Evolutionary conservation across 805 yeast species (phyloP).

Genomic region (Candida koratica): DNA sequence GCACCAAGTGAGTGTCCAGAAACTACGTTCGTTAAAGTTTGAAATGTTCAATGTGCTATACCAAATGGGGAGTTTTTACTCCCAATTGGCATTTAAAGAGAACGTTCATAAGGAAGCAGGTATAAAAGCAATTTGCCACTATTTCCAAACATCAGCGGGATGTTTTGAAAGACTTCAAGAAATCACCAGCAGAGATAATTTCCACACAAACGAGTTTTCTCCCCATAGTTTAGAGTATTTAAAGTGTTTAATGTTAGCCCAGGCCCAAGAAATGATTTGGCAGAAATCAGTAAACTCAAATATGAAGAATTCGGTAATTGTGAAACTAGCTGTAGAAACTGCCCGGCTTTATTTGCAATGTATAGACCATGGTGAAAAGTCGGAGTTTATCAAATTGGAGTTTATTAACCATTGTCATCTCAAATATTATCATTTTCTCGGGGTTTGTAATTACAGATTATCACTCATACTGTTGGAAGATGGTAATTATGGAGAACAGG

Average conservation of each 20-base stretch:
- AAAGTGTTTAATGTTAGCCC: constrained; percentile 60
- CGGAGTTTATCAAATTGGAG: constrained; percentile 49
- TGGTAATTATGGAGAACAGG: constrained; percentile 67
- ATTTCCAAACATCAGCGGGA: constrained; percentile 73
- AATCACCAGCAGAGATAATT: constrained; percentile 1
- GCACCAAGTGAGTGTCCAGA: constrained; percentile 47
- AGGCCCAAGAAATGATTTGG: constrained; percentile 88
- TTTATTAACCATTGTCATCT: constrained; percentile 62
- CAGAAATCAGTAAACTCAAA: constrained; percentile 52
- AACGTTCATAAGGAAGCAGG: constrained; percentile 49
- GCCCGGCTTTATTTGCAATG: constrained; percentile 53
- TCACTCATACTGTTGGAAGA: constrained; percentile 47
- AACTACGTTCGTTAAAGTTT: constrained; percentile 45
- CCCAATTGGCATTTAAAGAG: constrained; percentile 50
- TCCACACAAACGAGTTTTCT: constrained; percentile 32
- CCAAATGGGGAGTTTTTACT: constrained; percentile 64
- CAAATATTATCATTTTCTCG: constrained; percentile 62
- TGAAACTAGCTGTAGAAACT: constrained; percentile 63
- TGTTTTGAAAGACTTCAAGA: constrained; percentile 37
- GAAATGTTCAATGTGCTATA: constrained; percentile 64
- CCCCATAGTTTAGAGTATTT: constrained; percentile 48
- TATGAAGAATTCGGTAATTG: constrained; percentile 55
- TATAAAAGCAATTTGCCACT: constrained; percentile 56
- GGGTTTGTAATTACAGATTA: constrained; percentile 66
- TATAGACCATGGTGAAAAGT: constrained; percentile 32